Evolutionary conservation across 2,329 filamentous ascomycete species (phyloP).

Genomic region (Arthrobotrys megalospora): DNA sequence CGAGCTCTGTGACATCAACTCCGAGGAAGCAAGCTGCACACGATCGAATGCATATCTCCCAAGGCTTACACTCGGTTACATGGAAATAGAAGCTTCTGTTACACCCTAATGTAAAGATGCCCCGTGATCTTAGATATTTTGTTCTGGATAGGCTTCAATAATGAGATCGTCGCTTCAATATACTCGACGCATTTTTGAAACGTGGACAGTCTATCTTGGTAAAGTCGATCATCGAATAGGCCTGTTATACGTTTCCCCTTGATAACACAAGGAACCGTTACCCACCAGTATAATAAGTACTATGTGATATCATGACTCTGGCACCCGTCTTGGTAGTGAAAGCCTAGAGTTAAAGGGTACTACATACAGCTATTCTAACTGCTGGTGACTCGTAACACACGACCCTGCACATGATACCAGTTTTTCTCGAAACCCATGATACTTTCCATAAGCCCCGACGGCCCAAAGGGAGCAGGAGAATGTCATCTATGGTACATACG

Average conservation of each 20-base stretch:
- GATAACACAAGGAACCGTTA: constrained; percentile 1
- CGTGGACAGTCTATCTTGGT: constrained; percentile 7
- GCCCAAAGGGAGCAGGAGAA: not conserved
- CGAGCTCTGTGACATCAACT: constrained; percentile 9
- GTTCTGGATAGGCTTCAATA: not conserved
- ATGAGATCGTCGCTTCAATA: constrained; percentile 10
- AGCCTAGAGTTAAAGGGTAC: not conserved
- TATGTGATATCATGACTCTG: not conserved
- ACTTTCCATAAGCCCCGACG: not conserved
- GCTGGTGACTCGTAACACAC: not conserved
- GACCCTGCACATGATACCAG: not conserved
- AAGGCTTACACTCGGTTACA: not conserved
- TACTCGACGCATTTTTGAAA: constrained; percentile 26
- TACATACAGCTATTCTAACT: not conserved
- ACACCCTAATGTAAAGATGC: not conserved
- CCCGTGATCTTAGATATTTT: constrained; percentile 5
- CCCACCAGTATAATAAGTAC: not conserved
- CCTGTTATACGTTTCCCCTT: not conserved
- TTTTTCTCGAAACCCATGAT: not conserved
- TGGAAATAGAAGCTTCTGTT: constrained; percentile 8
- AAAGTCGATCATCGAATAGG: constrained; percentile 2
- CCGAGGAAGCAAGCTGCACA: not conserved
- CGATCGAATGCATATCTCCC: not conserved
- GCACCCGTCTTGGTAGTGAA: not conserved
- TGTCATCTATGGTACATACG: constrained; percentile 6